A percentile compares a stretch with the other conserved stretches of the same genome.
Conservation (phyloP, 257 asterid genomes). For the Nicotiana tomentosiformis region DNA sequence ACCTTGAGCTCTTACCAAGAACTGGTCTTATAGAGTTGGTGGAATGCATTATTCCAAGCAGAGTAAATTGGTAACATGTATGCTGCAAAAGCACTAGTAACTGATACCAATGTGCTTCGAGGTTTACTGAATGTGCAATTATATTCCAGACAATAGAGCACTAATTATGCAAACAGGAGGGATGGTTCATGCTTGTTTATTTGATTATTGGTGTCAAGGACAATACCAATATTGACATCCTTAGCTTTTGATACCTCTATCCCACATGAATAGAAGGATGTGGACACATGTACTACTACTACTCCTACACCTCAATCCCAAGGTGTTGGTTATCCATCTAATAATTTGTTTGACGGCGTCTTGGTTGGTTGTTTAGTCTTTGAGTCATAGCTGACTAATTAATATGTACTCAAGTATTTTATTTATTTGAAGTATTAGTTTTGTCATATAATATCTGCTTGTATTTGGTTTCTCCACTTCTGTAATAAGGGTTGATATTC, state of each 20-base stretch:
- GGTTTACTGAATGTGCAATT: not conserved
- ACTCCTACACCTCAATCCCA: not conserved
- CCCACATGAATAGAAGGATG: not conserved
- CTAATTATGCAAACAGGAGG: not conserved
- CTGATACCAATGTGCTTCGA: not conserved
- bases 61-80: not conserved
- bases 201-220: not conserved
- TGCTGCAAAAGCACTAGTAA: not conserved
- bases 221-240: not conserved
- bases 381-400: not conserved
- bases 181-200: not conserved
- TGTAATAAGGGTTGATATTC: constrained; percentile 1
- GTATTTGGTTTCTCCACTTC: constrained; percentile 1
- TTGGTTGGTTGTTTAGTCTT: not conserved
- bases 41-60: not conserved
- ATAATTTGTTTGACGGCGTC: not conserved
- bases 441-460: not conserved
- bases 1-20: not conserved
- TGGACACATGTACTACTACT: not conserved
- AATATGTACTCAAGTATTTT: not conserved
- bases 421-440: not conserved
- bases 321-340: not conserved
- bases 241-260: not conserved
- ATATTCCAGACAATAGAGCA: not conserved
- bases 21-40: not conserved